Conservation (phyloP, 352 stramenopile species). For the Aphanomyces cochlioides region DNA sequence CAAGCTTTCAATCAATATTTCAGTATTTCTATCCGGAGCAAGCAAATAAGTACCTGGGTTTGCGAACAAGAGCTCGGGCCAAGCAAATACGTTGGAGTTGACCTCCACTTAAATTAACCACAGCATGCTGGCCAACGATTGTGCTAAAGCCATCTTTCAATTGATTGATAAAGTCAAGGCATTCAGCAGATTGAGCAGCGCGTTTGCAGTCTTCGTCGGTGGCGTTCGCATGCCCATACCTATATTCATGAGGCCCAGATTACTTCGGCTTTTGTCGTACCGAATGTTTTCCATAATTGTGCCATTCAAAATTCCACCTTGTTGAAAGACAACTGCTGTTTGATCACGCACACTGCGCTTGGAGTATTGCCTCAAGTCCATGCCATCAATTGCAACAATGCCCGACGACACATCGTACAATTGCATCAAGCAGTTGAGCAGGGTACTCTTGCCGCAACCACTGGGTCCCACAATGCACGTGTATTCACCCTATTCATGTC, state of each 20-base stretch:
- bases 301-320: slow-evolving; percentile 22
- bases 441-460: slow-evolving; percentile 29
- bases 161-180: slow-evolving; percentile 20
- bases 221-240: slow-evolving; percentile 11
- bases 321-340: slow-evolving; percentile 26
- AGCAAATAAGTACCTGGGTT: slow-evolving; percentile 34
- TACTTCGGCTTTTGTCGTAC: background rate
- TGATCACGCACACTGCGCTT: slow-evolving; percentile 10
- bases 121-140: slow-evolving; percentile 24
- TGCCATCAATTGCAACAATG: background rate
- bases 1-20: background rate
- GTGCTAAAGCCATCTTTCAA: slow-evolving; percentile 20
- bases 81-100: slow-evolving; percentile 30
- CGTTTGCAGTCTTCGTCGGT: slow-evolving; percentile 27
- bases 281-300: slow-evolving; percentile 31
- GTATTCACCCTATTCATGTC: slow-evolving; percentile 5
- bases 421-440: slow-evolving; percentile 15
- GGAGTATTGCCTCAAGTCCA: background rate
- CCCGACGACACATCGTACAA: slow-evolving; percentile 1
- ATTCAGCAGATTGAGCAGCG: slow-evolving; percentile 17
- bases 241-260: background rate
- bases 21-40: background rate
- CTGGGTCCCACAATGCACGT: slow-evolving; percentile 23
- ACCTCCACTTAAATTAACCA: slow-evolving; percentile 23
- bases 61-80: slow-evolving; percentile 15